Evolutionary conservation across 2,329 filamentous ascomycete species (phyloP).

Genomic region (Fusarium incarnatum): DNA sequence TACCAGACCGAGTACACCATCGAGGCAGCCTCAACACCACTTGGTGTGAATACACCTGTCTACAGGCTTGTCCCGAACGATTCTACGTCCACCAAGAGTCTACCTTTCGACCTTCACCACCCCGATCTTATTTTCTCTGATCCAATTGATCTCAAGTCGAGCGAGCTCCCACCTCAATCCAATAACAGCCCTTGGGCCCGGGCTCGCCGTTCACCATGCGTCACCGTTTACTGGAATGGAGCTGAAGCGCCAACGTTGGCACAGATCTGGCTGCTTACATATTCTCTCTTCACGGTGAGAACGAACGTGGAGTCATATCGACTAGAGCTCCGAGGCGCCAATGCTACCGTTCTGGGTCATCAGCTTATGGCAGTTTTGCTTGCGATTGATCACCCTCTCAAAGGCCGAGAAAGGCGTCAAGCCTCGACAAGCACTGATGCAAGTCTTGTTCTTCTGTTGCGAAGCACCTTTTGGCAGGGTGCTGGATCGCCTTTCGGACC

Average conservation of each 20-base stretch:
- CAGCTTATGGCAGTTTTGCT: conserved; percentile 62
- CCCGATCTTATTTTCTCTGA: conserved; percentile 58
- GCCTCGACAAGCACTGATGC: conserved; percentile 42
- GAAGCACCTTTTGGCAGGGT: conserved; percentile 76
- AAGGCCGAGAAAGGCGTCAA: conserved; percentile 48
- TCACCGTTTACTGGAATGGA: conserved; percentile 58
- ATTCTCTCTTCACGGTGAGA: conserved; percentile 64
- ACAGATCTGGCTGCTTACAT: conserved; percentile 65
- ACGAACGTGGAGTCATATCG: conserved; percentile 62
- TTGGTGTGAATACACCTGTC: conserved; percentile 40
- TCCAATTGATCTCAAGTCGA: conserved; percentile 61
- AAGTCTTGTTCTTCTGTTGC: conserved; percentile 58
- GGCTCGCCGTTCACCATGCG: conserved; percentile 64
- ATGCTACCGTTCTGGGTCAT: conserved; percentile 50
- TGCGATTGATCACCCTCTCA: conserved; percentile 61
- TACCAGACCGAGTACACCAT: conserved; percentile 61
- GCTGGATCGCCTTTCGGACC: conserved; percentile 75
- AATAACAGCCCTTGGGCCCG: conserved; percentile 69
- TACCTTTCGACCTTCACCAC: conserved; percentile 50
- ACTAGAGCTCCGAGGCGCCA: conserved; percentile 57
- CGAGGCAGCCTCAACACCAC: conserved; percentile 47
- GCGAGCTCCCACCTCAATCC: conserved; percentile 60
- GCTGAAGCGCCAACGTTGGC: conserved; percentile 57
- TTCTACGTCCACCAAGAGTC: conserved; percentile 43
- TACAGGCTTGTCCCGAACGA: conserved; percentile 53